Base-by-base conservation (phyloP, 2,329 filamentous ascomycete species). In the Fusarium anguioides region DNA sequence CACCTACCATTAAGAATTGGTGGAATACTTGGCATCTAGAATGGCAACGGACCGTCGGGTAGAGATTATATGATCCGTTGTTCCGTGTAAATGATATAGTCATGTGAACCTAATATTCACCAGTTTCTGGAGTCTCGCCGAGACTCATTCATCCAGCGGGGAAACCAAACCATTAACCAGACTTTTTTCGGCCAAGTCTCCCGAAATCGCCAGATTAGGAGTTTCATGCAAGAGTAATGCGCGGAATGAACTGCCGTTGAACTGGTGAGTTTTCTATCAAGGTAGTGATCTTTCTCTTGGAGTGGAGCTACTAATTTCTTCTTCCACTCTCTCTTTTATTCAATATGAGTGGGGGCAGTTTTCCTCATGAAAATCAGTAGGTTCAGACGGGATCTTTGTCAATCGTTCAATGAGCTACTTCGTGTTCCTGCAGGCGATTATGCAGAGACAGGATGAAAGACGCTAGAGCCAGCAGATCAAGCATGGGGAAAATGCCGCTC, bases 1-100 rank as follows among this genome's bases (percentile, higher is more conserved):
- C 58, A 61, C 58, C 58, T 61, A 61, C 58, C 58, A 61, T 41
- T 15, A 15, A n/a, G 21, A 27, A 33, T 33, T 21, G 40, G 9
- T 1, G 35, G 23, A 8, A 26, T 29, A 51, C n/a, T 27, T 27
- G n/a, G 23, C 17, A 17, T 6, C 15, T 48, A 3, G 17, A 23
- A 39, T 8, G 21, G 37, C 37, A 23, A 23, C 35, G 35, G 46
- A 29, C 35, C 33, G 46, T 49, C 46, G 46, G 46, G 15, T 21
- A 42, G 24, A 6, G 10, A 10, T 20, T 31, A 11, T 12, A 6
- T 27, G 24, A 11, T 18, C 35, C 46, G 46, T 49, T 14, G 15
- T 10, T 18, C 35, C 46, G 46, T 41, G n/a, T n/a, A 27, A n/a
- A 14, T 49, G 23, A 14, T 31, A 20, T 24, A 21, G 33, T 42